Conservation (phyloP, 1,139 yeast species). For the Sugiyamaella neomexicana region DNA sequence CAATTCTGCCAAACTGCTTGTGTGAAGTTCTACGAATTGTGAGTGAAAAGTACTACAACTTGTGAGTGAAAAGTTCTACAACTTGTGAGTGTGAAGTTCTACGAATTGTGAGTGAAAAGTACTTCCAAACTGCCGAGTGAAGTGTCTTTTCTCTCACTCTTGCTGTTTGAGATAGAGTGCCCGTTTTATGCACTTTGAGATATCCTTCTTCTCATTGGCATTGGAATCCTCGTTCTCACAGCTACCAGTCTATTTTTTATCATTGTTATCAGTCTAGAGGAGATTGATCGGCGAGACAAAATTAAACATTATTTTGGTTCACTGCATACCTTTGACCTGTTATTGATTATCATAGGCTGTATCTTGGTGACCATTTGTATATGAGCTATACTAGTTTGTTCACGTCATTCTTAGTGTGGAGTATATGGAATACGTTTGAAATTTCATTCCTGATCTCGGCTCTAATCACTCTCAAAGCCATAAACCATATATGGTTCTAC, state of each 20-base stretch:
- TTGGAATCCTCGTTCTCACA: not conserved
- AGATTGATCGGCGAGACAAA: not conserved
- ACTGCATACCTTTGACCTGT: not conserved
- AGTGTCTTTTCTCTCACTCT: too few relatives aligned
- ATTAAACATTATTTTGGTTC: conserved; percentile 1
- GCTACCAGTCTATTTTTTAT: not conserved
- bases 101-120: too few relatives aligned
- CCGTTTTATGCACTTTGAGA: not conserved
- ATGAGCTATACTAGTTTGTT: not conserved
- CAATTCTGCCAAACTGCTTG: too few relatives aligned
- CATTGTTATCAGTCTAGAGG: not conserved
- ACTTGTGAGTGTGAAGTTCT: too few relatives aligned
- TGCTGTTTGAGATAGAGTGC: too few relatives aligned
- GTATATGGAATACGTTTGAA: conserved; percentile 1
- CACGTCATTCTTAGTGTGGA: not conserved
- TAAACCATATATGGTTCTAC: conserved; percentile 1
- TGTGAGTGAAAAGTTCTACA: too few relatives aligned
- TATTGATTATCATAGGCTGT: not conserved
- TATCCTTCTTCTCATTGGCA: not conserved
- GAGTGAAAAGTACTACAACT: too few relatives aligned
- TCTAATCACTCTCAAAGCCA: not conserved
- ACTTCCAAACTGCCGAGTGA: too few relatives aligned
- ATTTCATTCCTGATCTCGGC: not conserved
- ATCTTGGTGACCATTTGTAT: not conserved
- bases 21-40: too few relatives aligned